Percentiles rank a stretch among this genome's conserved stretches.
Conservation (phyloP, 805 yeast genomes). For the Jamesozyma jinghongensis region DNA sequence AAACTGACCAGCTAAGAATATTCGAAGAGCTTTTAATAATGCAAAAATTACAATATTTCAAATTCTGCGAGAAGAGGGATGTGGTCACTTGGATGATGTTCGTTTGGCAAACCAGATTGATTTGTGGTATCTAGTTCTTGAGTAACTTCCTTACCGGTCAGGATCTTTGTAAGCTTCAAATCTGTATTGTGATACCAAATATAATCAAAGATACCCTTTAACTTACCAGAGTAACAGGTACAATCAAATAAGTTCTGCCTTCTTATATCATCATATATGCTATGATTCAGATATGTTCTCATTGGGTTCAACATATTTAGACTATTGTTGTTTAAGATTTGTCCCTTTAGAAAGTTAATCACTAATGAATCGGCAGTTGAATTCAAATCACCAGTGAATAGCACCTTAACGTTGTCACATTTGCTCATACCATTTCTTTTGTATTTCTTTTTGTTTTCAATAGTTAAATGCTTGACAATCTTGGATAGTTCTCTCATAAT, state of each 20-base stretch:
- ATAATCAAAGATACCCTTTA: constrained; percentile 48
- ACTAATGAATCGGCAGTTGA: constrained; percentile 43
- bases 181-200: constrained; percentile 42
- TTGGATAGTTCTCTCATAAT: constrained; percentile 30
- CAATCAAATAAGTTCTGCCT: constrained; percentile 25
- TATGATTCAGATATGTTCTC: constrained; percentile 28
- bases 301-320: constrained; percentile 26
- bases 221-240: constrained; percentile 42
- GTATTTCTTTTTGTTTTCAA: constrained; percentile 4
- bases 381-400: constrained; percentile 52
- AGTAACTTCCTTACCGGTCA: constrained; percentile 38
- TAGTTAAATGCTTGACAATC: constrained; percentile 19
- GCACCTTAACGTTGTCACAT: constrained; percentile 26
- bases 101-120: constrained; percentile 44
- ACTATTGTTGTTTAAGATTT: constrained; percentile 22
- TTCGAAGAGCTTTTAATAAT: neutral
- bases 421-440: constrained; percentile 11
- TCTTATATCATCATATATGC: constrained; percentile 25
- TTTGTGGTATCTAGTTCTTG: constrained; percentile 15
- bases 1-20: too few species aligned
- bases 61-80: constrained; percentile 36
- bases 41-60: constrained; percentile 15
- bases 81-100: constrained; percentile 50
- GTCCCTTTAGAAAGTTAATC: constrained; percentile 35
- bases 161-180: constrained; percentile 35